phyloP scores from a whole-genome alignment of 2,329 filamentous ascomycete species.

The Aspergillus sp. region DNA sequence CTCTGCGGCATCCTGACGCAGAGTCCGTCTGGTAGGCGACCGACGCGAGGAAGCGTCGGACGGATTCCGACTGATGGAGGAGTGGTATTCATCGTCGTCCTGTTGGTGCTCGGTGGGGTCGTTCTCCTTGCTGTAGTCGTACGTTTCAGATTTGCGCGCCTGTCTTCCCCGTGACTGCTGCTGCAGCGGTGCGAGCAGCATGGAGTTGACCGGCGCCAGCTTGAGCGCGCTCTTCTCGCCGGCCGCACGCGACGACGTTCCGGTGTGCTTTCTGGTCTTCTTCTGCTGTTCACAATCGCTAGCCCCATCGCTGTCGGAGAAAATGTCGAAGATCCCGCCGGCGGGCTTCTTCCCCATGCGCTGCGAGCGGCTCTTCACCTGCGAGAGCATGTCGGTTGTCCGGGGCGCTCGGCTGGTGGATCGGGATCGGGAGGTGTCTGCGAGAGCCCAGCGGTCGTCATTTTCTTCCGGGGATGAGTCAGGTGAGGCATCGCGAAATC shows the following conservation, averaged over 20 bases:
- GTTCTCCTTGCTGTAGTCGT: slow-evolving; percentile 35
- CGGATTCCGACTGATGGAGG: slow-evolving; percentile 17
- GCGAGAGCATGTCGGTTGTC: slow-evolving; percentile 10
- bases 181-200: slow-evolving; percentile 28
- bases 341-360: slow-evolving; percentile 16
- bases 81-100: slow-evolving; percentile 11
- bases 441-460: not conserved
- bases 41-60: slow-evolving; percentile 17
- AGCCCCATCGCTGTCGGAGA: slow-evolving; percentile 24
- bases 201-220: slow-evolving; percentile 31
- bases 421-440: not conserved
- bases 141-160: slow-evolving; percentile 24
- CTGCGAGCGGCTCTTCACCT: slow-evolving; percentile 14
- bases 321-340: slow-evolving; percentile 26
- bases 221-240: slow-evolving; percentile 26
- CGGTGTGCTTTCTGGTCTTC: slow-evolving; percentile 3
- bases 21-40: slow-evolving; percentile 18
- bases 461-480: not conserved
- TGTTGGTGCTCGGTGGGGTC: slow-evolving; percentile 27
- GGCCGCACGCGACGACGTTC: slow-evolving; percentile 12
- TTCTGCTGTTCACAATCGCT: slow-evolving; percentile 14
- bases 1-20: not conserved
- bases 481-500: not conserved
- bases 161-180: slow-evolving; percentile 19
- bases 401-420: slow-evolving; percentile 4